A percentile compares a stretch with the other conserved stretches of the same genome.
phyloP scores from a whole-genome alignment of 106 monocot genomes.

The Dendrobium officinale region DNA sequence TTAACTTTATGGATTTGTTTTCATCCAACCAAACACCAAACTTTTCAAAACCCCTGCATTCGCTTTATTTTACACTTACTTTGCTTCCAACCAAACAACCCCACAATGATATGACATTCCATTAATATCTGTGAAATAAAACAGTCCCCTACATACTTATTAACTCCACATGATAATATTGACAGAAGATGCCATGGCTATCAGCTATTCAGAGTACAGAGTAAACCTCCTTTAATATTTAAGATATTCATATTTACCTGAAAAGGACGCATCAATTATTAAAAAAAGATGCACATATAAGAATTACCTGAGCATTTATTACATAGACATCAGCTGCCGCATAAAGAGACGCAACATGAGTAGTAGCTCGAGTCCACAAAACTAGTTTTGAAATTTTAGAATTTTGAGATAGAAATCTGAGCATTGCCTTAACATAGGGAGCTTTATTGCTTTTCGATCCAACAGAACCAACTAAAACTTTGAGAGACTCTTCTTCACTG shows the following conservation, averaged over 20 bases:
- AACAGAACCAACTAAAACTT: slow-evolving; percentile 81
- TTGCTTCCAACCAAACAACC: too few relatives aligned
- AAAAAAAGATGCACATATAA: background rate
- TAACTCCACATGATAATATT: background rate
- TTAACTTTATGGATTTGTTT: too few relatives aligned
- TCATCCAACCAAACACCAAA: too few relatives aligned
- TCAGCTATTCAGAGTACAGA: background rate
- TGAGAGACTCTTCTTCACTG: slow-evolving; percentile 31
- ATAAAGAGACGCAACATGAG: slow-evolving; percentile 75
- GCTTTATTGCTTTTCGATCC: slow-evolving; percentile 96
- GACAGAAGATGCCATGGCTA: background rate
- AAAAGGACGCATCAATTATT: background rate
- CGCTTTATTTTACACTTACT: too few relatives aligned
- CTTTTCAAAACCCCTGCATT: too few relatives aligned
- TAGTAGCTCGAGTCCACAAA: slow-evolving; percentile 82
- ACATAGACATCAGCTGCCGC: slow-evolving; percentile 92
- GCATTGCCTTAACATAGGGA: slow-evolving; percentile 62
- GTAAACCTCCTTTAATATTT: background rate
- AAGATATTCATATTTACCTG: background rate
- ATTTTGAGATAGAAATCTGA: slow-evolving; percentile 68
- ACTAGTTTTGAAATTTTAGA: slow-evolving; percentile 49
- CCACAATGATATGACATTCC: background rate
- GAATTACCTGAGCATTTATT: slow-evolving; percentile 82
- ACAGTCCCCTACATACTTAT: background rate
- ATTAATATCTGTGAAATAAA: background rate